A percentile compares a stretch with the other conserved stretches of the same genome.
phyloP scores from a whole-genome alignment of 208 protist genomes.

The Acanthamoeba royreba region DNA sequence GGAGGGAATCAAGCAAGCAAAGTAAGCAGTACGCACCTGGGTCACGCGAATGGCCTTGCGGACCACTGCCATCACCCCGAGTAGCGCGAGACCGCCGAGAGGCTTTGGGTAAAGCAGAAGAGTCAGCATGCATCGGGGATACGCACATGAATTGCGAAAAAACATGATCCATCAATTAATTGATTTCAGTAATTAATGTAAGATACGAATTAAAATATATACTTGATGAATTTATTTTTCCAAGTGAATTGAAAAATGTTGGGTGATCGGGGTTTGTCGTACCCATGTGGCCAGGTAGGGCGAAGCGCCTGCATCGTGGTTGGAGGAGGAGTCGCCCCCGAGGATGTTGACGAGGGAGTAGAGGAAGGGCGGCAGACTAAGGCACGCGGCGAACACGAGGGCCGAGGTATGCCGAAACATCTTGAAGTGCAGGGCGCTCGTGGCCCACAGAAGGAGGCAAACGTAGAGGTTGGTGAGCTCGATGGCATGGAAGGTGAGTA shows the following conservation, averaged over 20 bases:
- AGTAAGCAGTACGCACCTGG: not conserved
- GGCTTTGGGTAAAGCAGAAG: no score
- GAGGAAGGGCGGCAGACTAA: not conserved
- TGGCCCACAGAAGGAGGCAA: not conserved
- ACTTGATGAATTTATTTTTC: no score
- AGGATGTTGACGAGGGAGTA: not conserved
- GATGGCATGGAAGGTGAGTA: not conserved
- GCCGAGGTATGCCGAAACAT: not conserved
- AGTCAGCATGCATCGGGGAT: no score
- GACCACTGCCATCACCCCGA: no score
- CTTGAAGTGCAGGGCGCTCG: not conserved
- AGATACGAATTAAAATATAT: no score
- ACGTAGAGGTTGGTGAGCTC: not conserved
- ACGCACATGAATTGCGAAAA: no score
- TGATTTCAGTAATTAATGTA: no score
- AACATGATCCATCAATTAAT: no score
- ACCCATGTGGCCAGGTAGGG: not conserved
- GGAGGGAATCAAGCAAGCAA: not conserved
- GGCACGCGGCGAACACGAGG: not conserved
- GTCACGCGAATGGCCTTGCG: not conserved
- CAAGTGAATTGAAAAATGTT: no score
- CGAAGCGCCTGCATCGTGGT: no score
- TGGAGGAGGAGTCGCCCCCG: not conserved
- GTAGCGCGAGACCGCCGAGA: no score
- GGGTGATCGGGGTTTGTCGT: no score